Evolutionary conservation across 2,329 filamentous ascomycete species (phyloP), one percentile per base, ranked within the genome.

Genomic region (Nectriaceae sp.): DNA sequence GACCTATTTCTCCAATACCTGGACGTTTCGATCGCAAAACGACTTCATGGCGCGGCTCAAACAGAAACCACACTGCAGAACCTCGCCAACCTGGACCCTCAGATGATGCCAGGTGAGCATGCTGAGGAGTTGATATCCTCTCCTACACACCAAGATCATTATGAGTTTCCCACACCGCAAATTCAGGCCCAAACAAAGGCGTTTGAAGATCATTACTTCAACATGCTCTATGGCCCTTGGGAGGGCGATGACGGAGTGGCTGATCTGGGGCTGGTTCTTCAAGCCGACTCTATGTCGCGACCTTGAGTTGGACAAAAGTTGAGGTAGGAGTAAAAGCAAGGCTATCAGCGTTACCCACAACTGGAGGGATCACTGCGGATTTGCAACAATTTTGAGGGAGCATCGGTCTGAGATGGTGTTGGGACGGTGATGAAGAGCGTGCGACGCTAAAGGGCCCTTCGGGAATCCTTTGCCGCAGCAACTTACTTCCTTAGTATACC

Each of bases 1-100:
- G 68, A 72, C 20, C 51, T 71, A 5, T 71, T 71, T 21, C 54
- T 71, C 0, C 67, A 66, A 20, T 71, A 70, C 3, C 63, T 70
- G 5, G 69, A 71, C 45, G 64, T 65, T 11, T 69, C 69, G 3
- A 70, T 70, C 22, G 67, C 66, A 5, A 65, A 64, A n/a, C 58
- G 66, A 16, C 57, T 71, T 4, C 58, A 67, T 29, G 64, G 59
- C 1, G 22, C 51, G 35, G 54, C 53, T 20, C 51, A 54, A 13
- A 21, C 46, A 2, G 40, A 56, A 40, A 49, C 50, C 16, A 11
- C 42, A 19, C 22, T 46, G 20, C 41, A 48, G 21, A 36, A 21
- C 33, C 18, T 38, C 5, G 38, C 33, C 3, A 35, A 45, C 24
- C 15, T 42, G n/a, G 50, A 46, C 5, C 20, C 44, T 11, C 42